Percentiles rank a stretch among this genome's conserved stretches.
Conservation (phyloP, 805 yeast species). For the Wickerhamiella domercqiae region DNA sequence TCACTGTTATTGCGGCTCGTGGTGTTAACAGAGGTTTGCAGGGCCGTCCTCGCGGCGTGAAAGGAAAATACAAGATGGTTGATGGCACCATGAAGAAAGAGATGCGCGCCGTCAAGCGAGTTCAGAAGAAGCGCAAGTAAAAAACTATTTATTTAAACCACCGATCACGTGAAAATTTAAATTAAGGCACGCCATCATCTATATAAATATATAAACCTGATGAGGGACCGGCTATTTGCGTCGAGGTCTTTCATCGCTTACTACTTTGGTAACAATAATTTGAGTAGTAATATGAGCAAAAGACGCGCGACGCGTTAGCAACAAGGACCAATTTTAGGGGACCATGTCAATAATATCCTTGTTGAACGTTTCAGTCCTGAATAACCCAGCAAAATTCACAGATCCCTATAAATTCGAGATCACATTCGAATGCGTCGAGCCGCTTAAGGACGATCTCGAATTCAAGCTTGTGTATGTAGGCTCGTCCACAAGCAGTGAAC, state of each 20-base stretch:
- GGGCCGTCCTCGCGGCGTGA: constrained; percentile 94
- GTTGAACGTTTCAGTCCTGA: constrained; percentile 78
- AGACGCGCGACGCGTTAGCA: no score
- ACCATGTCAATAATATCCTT: constrained; percentile 85
- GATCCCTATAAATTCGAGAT: constrained; percentile 94
- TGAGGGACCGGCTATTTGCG: no score
- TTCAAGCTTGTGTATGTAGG: constrained; percentile 98
- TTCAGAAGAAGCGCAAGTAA: constrained; percentile 72
- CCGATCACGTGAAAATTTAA: no score
- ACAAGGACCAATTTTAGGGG: background rate
- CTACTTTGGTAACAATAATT: no score
- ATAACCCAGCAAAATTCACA: constrained; percentile 86
- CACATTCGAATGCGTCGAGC: constrained; percentile 92
- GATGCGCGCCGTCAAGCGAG: constrained; percentile 80
- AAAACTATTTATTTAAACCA: constrained; percentile 2
- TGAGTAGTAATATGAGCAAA: no score
- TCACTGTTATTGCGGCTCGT: constrained; percentile 73
- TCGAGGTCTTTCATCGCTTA: no score
- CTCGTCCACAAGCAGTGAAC: constrained; percentile 82
- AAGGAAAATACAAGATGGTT: constrained; percentile 97
- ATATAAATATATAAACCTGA: no score
- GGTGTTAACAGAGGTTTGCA: constrained; percentile 74
- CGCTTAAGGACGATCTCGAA: constrained; percentile 79
- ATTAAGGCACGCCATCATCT: no score
- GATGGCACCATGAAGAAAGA: constrained; percentile 97